Percentiles rank a stretch among this genome's conserved stretches.
Conservation (phyloP, 108 stramenopile species). For the Cyclotella choctawhatcheeana region DNA sequence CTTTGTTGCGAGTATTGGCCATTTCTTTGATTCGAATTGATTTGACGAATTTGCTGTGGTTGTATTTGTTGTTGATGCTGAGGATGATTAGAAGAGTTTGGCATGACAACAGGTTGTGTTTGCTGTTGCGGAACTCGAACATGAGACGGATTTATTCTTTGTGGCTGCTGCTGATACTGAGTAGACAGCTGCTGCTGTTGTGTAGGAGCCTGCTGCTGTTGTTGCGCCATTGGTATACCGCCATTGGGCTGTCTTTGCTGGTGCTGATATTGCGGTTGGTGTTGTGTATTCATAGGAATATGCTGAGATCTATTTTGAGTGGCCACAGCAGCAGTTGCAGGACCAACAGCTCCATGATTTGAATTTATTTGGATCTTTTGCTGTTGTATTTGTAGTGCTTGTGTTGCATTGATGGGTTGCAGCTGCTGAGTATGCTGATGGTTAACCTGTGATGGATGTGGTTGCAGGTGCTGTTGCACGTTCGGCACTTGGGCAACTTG, state of each 20-base stretch:
- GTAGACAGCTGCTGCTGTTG: neutral
- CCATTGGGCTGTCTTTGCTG: constrained; percentile 7
- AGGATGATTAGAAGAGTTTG: constrained; percentile 2
- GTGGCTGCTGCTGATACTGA: constrained; percentile 14
- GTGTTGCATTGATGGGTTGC: constrained; percentile 17
- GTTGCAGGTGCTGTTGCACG: neutral
- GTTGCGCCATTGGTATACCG: neutral
- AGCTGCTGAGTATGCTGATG: constrained; percentile 8
- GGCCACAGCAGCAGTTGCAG: neutral
- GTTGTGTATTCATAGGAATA: neutral
- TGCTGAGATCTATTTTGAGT: neutral
- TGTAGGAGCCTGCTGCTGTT: neutral
- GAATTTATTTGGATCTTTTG: constrained; percentile 12
- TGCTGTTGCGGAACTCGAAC: constrained; percentile 2
- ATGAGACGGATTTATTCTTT: neutral
- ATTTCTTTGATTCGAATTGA: constrained; percentile 8
- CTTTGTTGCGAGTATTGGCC: constrained; percentile 12
- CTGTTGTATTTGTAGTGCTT: constrained; percentile 16
- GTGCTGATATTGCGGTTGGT: constrained; percentile 12
- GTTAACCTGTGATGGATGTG: neutral
- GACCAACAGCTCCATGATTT: neutral
- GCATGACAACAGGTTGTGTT: constrained; percentile 14
- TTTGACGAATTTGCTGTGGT: constrained; percentile 10
- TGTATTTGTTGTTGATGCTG: constrained; percentile 20
- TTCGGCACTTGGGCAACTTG: neutral